phyloP scores from a whole-genome alignment of 257 asterid genomes.

The Cordia subcordata region DNA sequence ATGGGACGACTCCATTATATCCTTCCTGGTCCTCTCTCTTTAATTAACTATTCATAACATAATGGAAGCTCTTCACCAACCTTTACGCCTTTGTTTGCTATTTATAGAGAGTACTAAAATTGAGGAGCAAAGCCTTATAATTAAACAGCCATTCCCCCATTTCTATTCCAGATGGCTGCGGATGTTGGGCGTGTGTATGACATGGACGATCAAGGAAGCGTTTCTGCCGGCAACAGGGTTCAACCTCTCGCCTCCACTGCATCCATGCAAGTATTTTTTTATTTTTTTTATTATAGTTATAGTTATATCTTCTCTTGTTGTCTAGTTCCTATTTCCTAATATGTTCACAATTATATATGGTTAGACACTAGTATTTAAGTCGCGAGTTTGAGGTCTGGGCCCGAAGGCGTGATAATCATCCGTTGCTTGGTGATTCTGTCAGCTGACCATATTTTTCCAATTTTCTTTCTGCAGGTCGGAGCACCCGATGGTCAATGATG shows the following conservation, averaged over 20 bases:
- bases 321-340: not conserved
- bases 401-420: not conserved
- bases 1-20: no score
- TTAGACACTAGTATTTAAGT: no score
- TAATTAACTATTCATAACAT: no score
- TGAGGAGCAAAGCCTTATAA: no score
- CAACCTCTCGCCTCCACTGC: slow-evolving; percentile 34
- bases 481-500: slow-evolving; percentile 14
- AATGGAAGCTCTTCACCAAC: not conserved
- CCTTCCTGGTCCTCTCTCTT: no score
- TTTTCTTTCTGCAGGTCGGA: slow-evolving; percentile 24
- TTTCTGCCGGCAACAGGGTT: slow-evolving; percentile 26
- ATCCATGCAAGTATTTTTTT: slow-evolving; percentile 27
- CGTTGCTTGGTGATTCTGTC: not conserved
- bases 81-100: not conserved
- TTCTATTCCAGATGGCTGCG: slow-evolving; percentile 30
- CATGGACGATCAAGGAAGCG: slow-evolving; percentile 44
- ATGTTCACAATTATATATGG: no score
- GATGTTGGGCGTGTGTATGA: slow-evolving; percentile 11
- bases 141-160: not conserved
- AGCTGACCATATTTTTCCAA: no score
- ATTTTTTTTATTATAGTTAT: no score
- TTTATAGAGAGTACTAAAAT: not conserved
- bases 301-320: not conserved
- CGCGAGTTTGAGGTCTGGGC: no score